phyloP scores from a whole-genome alignment of 257 asterid species.

The Petunia secreta region DNA sequence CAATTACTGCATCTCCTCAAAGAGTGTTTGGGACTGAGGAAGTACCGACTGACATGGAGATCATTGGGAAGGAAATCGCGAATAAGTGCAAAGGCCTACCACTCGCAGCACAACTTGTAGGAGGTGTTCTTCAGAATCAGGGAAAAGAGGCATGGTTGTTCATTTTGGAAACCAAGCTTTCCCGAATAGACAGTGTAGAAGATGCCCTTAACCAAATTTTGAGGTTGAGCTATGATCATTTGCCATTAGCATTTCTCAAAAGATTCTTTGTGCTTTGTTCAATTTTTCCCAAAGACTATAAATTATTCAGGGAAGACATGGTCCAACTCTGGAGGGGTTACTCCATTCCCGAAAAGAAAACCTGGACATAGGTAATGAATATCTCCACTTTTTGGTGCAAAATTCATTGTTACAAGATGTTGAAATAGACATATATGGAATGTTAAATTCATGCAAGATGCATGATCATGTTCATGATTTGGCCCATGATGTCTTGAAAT shows the following conservation, averaged over 20 bases:
- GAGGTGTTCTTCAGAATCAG: too few species aligned
- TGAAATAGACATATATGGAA: not conserved
- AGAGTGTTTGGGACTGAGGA: too few species aligned
- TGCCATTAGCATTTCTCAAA: constrained; percentile 1
- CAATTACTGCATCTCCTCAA: too few species aligned
- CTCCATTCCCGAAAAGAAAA: not conserved
- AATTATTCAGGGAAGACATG: not conserved
- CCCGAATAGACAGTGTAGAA: too few species aligned
- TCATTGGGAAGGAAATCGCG: too few species aligned
- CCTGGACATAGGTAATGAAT: not conserved
- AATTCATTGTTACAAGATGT: constrained; percentile 9
- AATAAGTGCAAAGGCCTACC: too few species aligned
- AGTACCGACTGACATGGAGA: too few species aligned
- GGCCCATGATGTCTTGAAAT: not conserved
- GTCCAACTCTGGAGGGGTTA: constrained; percentile 25
- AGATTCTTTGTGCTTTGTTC: constrained; percentile 30
- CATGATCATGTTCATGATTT: constrained; percentile 28
- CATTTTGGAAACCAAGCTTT: too few species aligned
- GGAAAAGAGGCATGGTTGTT: too few species aligned
- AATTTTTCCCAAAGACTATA: not conserved
- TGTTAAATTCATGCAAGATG: not conserved
- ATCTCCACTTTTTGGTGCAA: constrained; percentile 3
- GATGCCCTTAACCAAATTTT: too few species aligned
- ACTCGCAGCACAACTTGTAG: too few species aligned
- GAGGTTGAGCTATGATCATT: constrained; percentile 14